Evolutionary conservation across 2,329 filamentous ascomycete genomes (phyloP), one percentile per base, ranked within the genome.

Genomic region (Nemania abortiva): DNA sequence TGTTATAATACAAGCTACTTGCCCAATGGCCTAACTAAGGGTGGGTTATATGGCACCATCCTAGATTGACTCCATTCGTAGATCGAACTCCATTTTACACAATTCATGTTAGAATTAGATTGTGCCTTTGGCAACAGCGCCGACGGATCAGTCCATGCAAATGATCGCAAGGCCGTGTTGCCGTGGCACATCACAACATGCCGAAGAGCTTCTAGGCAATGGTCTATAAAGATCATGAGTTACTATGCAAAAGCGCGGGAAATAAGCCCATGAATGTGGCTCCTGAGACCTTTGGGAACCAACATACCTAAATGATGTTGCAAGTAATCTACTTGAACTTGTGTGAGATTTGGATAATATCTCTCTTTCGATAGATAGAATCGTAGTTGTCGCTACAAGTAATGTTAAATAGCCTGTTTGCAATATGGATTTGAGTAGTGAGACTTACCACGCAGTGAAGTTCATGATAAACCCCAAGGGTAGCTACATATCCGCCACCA

Each of bases 261-360:
- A 27, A 27, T 27, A 27, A 27, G 24, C 24, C 5, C 66, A 13
- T 9, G 1, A 39, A 7, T 27, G 24, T 27, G 24, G 24, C 2
- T 5, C 6, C 18, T n/a, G 13, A n/a, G 39, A 18, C 6, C 13
- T n/a, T 15, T 45, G 1, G 13, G 13, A 45, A 18, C 24, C 24
- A 11, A 53, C 50, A 6, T 29, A 72, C 71, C 71, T 45, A 67
- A 10, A 49, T 72, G 70, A 1, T 24, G 18, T 3, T 65, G 63
- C 15, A 71, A 58, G 59, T 72, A 68, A 1, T 34, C 11, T 15
- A 68, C 64, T 37, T 68, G 49, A 2, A 27, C 22, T 4, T 10
- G 18, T 0, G 69, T 71, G 11, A 72, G 49, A 42, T 69, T 65
- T 7, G 63, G 64, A n/a, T 72, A 72, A 49, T 72, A 72, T 47